Conservation (phyloP, 208 protist genomes). For the Entamoeba invadens region DNA sequence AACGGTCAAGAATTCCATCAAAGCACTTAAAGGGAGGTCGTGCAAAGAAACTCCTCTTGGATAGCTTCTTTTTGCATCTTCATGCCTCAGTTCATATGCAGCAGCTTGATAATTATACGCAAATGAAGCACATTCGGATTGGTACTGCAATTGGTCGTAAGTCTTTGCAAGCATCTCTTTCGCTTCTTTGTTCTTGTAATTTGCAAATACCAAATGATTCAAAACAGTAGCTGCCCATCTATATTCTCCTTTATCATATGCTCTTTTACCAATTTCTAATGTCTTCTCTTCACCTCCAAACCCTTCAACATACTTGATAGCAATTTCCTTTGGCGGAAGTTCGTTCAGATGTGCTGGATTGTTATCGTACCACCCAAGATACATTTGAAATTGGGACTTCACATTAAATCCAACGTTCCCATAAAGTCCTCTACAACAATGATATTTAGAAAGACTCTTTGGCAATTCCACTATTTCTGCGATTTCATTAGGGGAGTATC, state of each 20-base stretch:
- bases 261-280: not conserved
- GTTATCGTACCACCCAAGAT: not conserved
- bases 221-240: not conserved
- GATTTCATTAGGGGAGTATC: not conserved
- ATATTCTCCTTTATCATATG: slow-evolving; percentile 3
- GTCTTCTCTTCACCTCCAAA: not conserved
- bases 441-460: not conserved
- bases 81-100: not conserved
- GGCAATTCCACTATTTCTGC: not conserved
- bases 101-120: not conserved
- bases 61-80: no score
- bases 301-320: not conserved
- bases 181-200: not conserved
- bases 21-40: no score
- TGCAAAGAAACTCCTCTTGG: no score
- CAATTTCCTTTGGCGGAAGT: not conserved
- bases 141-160: not conserved
- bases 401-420: not conserved
- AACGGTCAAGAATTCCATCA: not conserved
- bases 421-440: not conserved
- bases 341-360: not conserved
- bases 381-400: not conserved
- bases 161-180: not conserved
- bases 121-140: not conserved
- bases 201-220: not conserved